These are phyloP conservation scores for Barbarea vulgaris DNA, from an alignment of 345 rosid species.

Conservation along the genomic window DNA sequence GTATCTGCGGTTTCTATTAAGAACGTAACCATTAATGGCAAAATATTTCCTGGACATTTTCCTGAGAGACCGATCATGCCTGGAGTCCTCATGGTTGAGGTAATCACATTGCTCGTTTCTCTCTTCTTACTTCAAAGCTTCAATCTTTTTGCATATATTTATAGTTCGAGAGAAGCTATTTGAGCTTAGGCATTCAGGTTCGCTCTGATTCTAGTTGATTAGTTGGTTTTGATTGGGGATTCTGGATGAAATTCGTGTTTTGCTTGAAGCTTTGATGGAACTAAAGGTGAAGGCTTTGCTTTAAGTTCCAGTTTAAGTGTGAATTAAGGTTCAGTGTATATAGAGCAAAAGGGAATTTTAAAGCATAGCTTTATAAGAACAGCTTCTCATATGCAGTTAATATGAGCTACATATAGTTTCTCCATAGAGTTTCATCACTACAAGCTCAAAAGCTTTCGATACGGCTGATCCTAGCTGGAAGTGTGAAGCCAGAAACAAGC, in stretches of 20 bases:
- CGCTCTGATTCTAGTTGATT: neutral
- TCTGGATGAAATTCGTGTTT: neutral
- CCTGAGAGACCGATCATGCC: conserved; percentile 99
- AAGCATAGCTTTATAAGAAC: neutral
- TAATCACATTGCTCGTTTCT: conserved; percentile 29
- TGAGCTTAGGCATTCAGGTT: neutral
- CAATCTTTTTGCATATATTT: neutral
- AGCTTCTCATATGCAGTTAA: neutral
- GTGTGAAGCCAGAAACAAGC: no score
- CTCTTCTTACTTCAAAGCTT: neutral
- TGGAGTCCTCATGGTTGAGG: conserved; percentile 99
- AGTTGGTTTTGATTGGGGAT: conserved; percentile 2
- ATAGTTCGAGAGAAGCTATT: neutral
- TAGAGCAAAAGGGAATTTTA: no score
- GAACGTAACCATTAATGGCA: no score
- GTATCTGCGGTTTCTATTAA: no score
- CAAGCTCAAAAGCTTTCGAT: no score
- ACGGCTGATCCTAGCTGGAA: no score
- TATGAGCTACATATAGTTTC: no score
- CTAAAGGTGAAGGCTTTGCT: no score
- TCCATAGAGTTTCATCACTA: neutral
- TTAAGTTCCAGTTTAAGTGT: neutral
- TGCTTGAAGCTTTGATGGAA: no score
- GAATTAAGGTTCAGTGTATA: neutral
- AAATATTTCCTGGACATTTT: no score